Conservation (phyloP, 257 asterid genomes). For the Nicotiana sylvestris region DNA sequence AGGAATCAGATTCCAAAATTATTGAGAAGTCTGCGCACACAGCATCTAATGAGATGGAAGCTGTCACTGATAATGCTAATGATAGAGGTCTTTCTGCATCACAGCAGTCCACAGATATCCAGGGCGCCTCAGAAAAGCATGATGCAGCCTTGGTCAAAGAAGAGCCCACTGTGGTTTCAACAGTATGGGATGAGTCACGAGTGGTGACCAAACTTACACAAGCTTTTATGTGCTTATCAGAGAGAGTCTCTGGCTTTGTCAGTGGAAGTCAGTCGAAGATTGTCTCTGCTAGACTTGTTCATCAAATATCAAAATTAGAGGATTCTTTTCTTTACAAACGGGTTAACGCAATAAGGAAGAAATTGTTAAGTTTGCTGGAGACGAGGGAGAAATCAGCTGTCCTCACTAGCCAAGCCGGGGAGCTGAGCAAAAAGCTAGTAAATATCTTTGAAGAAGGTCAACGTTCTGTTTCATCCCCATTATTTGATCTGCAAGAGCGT, state of each 20-base stretch:
- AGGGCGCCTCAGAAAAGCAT: slow-evolving; percentile 29
- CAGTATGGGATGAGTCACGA: slow-evolving; percentile 67
- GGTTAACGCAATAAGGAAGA: slow-evolving; percentile 50
- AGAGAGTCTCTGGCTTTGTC: slow-evolving; percentile 79
- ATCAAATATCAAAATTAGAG: slow-evolving; percentile 67
- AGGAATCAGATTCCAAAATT: slow-evolving; percentile 44
- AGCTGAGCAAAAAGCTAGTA: slow-evolving; percentile 66
- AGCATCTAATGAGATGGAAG: slow-evolving; percentile 56
- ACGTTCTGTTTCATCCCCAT: slow-evolving; percentile 74
- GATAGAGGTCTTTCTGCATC: slow-evolving; percentile 33
- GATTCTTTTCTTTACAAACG: slow-evolving; percentile 61
- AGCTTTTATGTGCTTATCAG: slow-evolving; percentile 65
- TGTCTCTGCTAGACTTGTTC: slow-evolving; percentile 66
- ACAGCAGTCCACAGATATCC: slow-evolving; percentile 30
- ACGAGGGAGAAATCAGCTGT: slow-evolving; percentile 57
- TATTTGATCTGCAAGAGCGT: slow-evolving; percentile 75
- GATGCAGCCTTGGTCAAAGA: slow-evolving; percentile 33
- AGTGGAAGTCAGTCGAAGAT: slow-evolving; percentile 66
- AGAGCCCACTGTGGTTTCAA: slow-evolving; percentile 39
- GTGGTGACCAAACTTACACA: slow-evolving; percentile 62
- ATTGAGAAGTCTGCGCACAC: slow-evolving; percentile 58
- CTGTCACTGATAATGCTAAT: slow-evolving; percentile 42
- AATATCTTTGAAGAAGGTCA: slow-evolving; percentile 84
- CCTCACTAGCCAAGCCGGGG: slow-evolving; percentile 55
- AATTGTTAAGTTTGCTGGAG: slow-evolving; percentile 50